These are phyloP conservation scores for Kodamaea anthophila DNA, from an alignment of 1,139 yeast genomes.

Conservation along the genomic window DNA sequence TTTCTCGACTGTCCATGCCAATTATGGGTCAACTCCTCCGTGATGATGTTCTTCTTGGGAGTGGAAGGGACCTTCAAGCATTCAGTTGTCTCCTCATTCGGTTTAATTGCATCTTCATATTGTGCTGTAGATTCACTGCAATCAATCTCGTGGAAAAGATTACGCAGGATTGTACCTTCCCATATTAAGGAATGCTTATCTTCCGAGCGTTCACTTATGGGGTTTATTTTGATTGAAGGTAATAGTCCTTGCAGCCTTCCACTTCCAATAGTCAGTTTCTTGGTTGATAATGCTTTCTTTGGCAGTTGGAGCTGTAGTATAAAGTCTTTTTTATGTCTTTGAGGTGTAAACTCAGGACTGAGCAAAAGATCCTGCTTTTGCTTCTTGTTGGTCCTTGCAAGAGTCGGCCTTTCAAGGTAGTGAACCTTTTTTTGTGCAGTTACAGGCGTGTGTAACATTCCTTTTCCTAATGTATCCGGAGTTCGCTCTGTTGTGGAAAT, in stretches of 20 bases:
- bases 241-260: conserved; percentile 8
- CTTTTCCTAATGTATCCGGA: conserved; percentile 5
- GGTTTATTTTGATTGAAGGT: conserved; percentile 7
- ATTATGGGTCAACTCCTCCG: conserved; percentile 7
- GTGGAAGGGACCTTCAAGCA: conserved; percentile 6
- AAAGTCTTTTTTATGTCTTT: conserved; percentile 8
- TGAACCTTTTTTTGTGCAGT: conserved; percentile 6
- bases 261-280: conserved; percentile 9
- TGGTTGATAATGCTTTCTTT: conserved; percentile 6
- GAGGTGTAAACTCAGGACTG: conserved; percentile 10
- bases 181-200: no score
- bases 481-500: conserved; percentile 1
- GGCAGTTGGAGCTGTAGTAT: conserved; percentile 8
- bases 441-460: conserved; percentile 8
- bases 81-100: not conserved
- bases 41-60: conserved; percentile 8
- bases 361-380: conserved; percentile 8
- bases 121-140: no score
- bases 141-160: conserved; percentile 7
- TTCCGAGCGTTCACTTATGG: conserved; percentile 8
- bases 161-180: conserved; percentile 2
- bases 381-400: conserved; percentile 5
- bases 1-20: conserved; percentile 9
- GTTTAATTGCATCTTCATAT: no score
- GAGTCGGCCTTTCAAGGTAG: conserved; percentile 1